These are phyloP conservation scores for Cystobasidiaceae sp. DNA, from an alignment of 1,284 basidiomycete genomes.

Conservation along the genomic window DNA sequence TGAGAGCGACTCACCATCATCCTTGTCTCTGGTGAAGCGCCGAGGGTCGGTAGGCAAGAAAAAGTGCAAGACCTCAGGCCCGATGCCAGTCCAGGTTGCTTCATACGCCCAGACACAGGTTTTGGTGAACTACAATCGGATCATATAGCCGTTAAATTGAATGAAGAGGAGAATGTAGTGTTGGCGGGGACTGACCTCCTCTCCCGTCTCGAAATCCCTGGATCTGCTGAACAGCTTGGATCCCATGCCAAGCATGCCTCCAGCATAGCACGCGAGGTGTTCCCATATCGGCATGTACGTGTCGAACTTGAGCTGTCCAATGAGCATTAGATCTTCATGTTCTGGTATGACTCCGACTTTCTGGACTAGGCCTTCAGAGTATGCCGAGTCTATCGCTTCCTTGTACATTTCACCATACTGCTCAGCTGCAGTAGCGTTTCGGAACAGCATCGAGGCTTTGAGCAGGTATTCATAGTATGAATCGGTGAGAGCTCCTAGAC, in stretches of 20 bases:
- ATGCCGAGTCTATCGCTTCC: slow-evolving; percentile 19
- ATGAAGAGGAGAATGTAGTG: too few relatives aligned
- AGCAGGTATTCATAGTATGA: slow-evolving; percentile 56
- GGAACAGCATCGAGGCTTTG: slow-evolving; percentile 52
- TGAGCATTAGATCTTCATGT: slow-evolving; percentile 2
- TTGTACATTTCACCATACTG: neutral
- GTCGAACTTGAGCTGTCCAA: slow-evolving; percentile 8
- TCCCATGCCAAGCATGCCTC: slow-evolving; percentile 55
- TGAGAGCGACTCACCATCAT: too few relatives aligned
- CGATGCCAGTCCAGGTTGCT: slow-evolving; percentile 48
- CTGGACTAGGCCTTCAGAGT: neutral
- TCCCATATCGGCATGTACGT: slow-evolving; percentile 33
- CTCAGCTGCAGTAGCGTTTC: slow-evolving; percentile 3
- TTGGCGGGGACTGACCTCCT: neutral
- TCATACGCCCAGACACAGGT: slow-evolving; percentile 54
- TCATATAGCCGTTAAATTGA: neutral
- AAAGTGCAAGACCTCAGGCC: slow-evolving; percentile 49
- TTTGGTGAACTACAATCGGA: slow-evolving; percentile 48
- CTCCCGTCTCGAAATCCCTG: slow-evolving; percentile 47
- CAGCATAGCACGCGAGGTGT: slow-evolving; percentile 54
- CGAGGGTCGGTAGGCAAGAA: slow-evolving; percentile 39
- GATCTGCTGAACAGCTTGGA: slow-evolving; percentile 49
- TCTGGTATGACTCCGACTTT: slow-evolving; percentile 18
- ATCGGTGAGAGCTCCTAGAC: slow-evolving; percentile 9
- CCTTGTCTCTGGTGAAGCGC: slow-evolving; percentile 12